Conservation (phyloP, 805 yeast genomes). For the Komagataella phaffii region DNA sequence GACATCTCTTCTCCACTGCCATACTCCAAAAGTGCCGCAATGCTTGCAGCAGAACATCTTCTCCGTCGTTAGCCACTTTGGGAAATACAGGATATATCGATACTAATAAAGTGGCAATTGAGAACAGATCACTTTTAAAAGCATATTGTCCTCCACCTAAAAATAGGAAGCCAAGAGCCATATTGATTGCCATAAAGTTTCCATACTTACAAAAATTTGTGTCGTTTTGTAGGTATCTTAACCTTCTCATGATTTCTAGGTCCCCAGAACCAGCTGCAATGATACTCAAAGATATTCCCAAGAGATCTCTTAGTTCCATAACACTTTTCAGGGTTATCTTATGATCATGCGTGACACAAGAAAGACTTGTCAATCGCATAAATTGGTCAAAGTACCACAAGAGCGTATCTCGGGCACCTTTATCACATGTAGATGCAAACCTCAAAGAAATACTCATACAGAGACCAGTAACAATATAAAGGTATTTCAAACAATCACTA, state of each 20-base stretch:
- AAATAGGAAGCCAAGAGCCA: conserved; percentile 79
- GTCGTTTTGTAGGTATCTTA: conserved; percentile 55
- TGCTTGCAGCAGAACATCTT: conserved; percentile 67
- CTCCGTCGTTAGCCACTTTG: conserved; percentile 19
- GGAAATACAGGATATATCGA: conserved; percentile 73
- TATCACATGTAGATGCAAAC: conserved; percentile 58
- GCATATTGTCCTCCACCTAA: conserved; percentile 91
- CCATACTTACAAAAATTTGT: conserved; percentile 40
- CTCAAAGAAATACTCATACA: conserved; percentile 64
- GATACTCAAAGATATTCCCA: conserved; percentile 53
- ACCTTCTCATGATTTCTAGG: conserved; percentile 57
- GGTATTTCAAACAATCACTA: conserved; percentile 48
- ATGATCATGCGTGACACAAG: conserved; percentile 41
- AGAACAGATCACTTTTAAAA: conserved; percentile 42
- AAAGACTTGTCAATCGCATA: conserved; percentile 25
- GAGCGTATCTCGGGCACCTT: conserved; percentile 38
- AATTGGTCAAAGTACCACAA: conserved; percentile 40
- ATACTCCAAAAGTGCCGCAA: conserved; percentile 85
- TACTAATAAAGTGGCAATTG: conserved; percentile 56
- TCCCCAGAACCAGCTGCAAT: conserved; percentile 92
- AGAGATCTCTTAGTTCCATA: conserved; percentile 38
- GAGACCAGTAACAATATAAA: conserved; percentile 60
- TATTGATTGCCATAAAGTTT: conserved; percentile 60
- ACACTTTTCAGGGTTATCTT: conserved; percentile 41
- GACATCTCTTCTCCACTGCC: conserved; percentile 67